Evolutionary conservation across 1,284 basidiomycete genomes (phyloP), one percentile per base, ranked within the genome.

Genomic region (Ganoderma leucocontextum): DNA sequence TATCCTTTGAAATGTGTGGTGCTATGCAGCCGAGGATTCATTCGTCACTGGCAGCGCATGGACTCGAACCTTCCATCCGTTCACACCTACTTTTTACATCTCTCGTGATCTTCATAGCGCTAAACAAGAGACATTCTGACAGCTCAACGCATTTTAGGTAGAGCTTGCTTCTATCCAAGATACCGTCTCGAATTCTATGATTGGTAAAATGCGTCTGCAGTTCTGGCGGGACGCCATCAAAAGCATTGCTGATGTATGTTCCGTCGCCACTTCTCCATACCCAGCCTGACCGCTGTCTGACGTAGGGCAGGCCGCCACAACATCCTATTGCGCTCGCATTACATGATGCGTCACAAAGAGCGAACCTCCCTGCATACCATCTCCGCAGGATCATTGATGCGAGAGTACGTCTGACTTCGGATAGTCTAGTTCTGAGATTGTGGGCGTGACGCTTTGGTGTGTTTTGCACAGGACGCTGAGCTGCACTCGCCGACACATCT

Each of bases 191-290:
- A 94, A 93, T 74, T 82, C 90, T 47, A 86, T 90, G 35, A 89
- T 98, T 70, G 96, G 95, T 8, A 89, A 91, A 76, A 95, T 97
- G 86, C 87, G 95, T 73, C 91, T 95, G 84, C 93, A 97, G 78
- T 98, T 97, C 80, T 98, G 96, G 96, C 89, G 90, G 76, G 95
- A 98, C 77, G 91, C 94, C 1, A 78, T 97, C 52, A 92, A 91
- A 74, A 85, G 82, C 44, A 90, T 96, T 22, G 83, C 83, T 76
- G 86, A 91, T 75, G 94, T 93, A 77, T 77, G 89, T 85, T 17
- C 67, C 8, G 47, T 64, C 12, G 47, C 38, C 39, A 33, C 12
- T 38, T 41, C 57, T 29, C 35, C 25, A 41, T 47, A 33, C 35
- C n/a, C 22, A 41, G 60, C 22, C 69, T 75, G 66, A 76, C 71